Evolutionary conservation across 2,329 filamentous ascomycete species (phyloP).

Genomic region (Neonectria ditissima): DNA sequence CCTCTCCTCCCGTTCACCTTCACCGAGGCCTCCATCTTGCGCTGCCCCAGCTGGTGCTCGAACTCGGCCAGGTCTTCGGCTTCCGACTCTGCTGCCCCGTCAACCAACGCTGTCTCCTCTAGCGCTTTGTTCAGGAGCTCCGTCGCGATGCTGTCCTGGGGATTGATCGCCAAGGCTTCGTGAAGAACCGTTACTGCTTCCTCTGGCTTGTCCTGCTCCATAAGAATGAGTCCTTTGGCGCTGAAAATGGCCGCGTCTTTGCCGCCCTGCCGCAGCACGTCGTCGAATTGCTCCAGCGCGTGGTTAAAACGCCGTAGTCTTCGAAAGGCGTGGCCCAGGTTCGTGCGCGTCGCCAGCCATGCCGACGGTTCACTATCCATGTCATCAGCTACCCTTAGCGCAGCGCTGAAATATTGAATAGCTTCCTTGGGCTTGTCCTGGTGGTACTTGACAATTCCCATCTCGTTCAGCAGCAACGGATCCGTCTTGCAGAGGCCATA

Average conservation of each 20-base stretch:
- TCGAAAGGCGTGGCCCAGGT: conserved; percentile 89
- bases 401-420: conserved; percentile 80
- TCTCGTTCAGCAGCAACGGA: conserved; percentile 91
- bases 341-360: conserved; percentile 86
- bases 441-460: conserved; percentile 96
- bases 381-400: conserved; percentile 81
- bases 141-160: conserved; percentile 84
- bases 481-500: conserved; percentile 86
- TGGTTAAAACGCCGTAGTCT: conserved; percentile 76
- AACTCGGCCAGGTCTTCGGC: conserved; percentile 62
- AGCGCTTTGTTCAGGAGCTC: conserved; percentile 81
- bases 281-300: conserved; percentile 85
- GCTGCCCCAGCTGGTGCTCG: conserved; percentile 63
- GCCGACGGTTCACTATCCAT: conserved; percentile 86
- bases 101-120: conserved; percentile 66
- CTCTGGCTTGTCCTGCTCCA: conserved; percentile 79
- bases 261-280: conserved; percentile 84
- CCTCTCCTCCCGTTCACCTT: conserved; percentile 49
- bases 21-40: conserved; percentile 58
- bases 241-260: conserved; percentile 84
- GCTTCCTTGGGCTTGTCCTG: conserved; percentile 83
- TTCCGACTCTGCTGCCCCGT: conserved; percentile 60
- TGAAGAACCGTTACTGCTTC: conserved; percentile 87
- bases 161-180: conserved; percentile 81
- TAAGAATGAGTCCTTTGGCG: conserved; percentile 84